Conservation (phyloP, 768 basidiomycete genomes). For the Phylloporus sp. region DNA sequence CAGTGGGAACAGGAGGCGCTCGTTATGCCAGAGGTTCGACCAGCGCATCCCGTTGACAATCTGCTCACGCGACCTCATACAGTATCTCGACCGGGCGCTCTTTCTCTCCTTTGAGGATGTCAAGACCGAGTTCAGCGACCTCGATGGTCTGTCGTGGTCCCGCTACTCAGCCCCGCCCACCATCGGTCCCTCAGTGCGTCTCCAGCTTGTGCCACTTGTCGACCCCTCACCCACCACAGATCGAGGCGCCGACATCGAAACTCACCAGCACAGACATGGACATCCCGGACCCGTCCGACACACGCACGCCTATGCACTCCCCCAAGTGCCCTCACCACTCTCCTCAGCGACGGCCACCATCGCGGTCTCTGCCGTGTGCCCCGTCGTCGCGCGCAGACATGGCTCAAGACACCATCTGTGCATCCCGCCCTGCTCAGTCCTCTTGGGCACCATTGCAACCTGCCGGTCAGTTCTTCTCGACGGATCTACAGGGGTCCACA, state of each 20-base stretch:
- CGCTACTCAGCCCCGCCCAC: constrained; percentile 32
- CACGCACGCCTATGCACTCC: constrained; percentile 7
- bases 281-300: constrained; percentile 11
- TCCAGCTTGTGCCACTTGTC: background rate
- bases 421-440: constrained; percentile 20
- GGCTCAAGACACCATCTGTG: constrained; percentile 40
- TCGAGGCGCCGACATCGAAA: constrained; percentile 31
- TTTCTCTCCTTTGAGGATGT: constrained; percentile 47
- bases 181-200: constrained; percentile 25
- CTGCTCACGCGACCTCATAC: constrained; percentile 11
- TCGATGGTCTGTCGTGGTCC: constrained; percentile 56
- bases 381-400: constrained; percentile 38
- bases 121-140: constrained; percentile 59
- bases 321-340: background rate
- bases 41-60: background rate
- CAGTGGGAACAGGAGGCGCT: constrained; percentile 54
- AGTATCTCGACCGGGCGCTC: constrained; percentile 33
- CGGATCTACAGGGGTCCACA: constrained; percentile 1
- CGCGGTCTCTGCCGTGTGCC: constrained; percentile 20
- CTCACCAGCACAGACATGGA: constrained; percentile 18
- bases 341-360: background rate
- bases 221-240: constrained; percentile 8
- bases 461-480: constrained; percentile 23
- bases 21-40: constrained; percentile 51
- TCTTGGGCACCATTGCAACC: constrained; percentile 24